Base-by-base conservation (phyloP, 768 basidiomycete genomes). In the Mycena leptocephala region DNA sequence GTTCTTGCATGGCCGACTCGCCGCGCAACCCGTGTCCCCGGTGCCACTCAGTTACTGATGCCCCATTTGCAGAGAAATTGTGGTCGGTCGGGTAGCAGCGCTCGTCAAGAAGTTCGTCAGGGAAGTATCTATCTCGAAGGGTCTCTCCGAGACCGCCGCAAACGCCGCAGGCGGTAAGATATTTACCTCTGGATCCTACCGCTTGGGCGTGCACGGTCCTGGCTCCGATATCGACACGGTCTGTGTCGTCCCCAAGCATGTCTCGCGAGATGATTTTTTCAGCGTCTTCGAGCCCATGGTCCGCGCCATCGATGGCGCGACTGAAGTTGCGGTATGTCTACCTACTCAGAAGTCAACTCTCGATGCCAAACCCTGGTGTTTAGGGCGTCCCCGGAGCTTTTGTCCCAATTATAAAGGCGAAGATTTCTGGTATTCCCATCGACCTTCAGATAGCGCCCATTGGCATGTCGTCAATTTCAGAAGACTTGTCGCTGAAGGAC, bases 171-270 rank as follows among this genome's bases (percentile, higher is more conserved):
- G 98, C 66, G 98, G 98, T 76, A 98, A 99, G 88, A 99, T 99
- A 83, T 99, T 97, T 84, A 99, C 98, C 4, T 99, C 97, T 84
- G 98, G 98, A 41, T 98, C 97, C 61, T 99, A 99, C 89, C 95
- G 98, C 79, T 88, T 99, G 51, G 98, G 98, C 73, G 98, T 99
- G 22, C 98, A 99, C 84, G 95, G 96, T 16, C 98, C 98, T 48
- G 95, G 96, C 2, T 89, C 94, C 59, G 98, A 99, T 91, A 99
- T 99, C 83, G 98, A 99, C 88, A 98, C 97, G 16, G 86, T 99
- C 26, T 95, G 96, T 82, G 98, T 99, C 30, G 98, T 98, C 39
- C 98, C 98, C 5, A 96, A 97, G 84, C 97, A 99, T 85, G 95
- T 99, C 67, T 94, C 94, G 67, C 91, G 96, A 70, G 97, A 98